A percentile compares a stretch with the other conserved stretches of the same genome.
Evolutionary conservation across 2,329 filamentous ascomycete genomes (phyloP).

Genomic region (Exophiala alcalophila): DNA sequence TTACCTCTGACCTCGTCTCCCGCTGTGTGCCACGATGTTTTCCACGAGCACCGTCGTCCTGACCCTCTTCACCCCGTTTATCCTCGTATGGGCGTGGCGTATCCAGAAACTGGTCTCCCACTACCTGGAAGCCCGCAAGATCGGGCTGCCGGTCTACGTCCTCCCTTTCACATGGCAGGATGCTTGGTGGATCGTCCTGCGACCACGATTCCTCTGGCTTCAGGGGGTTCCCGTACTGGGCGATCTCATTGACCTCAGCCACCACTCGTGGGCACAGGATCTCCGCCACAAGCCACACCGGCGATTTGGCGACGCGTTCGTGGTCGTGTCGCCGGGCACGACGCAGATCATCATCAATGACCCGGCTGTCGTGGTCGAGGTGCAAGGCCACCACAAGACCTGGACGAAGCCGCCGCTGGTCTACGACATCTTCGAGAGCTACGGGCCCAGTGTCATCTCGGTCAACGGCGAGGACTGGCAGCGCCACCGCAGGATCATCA

Average conservation of each 20-base stretch:
- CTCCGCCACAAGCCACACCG: conserved; percentile 10
- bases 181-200: conserved; percentile 13
- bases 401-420: conserved; percentile 18
- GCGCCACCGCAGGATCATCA: conserved; percentile 44
- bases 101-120: conserved; percentile 15
- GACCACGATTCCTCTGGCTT: conserved; percentile 7
- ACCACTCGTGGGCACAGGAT: conserved; percentile 18
- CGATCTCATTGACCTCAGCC: conserved; percentile 8
- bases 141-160: conserved; percentile 21
- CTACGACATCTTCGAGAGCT: conserved; percentile 24
- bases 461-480: conserved; percentile 38
- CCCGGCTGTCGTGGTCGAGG: conserved; percentile 9
- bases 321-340: conserved; percentile 11
- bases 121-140: conserved; percentile 19
- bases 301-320: conserved; percentile 17
- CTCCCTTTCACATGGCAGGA: conserved; percentile 22
- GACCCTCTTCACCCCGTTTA: conserved; percentile 3
- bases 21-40: conserved; percentile 3
- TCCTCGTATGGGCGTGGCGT: neutral
- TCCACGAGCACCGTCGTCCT: neutral
- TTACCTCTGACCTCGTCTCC: no score
- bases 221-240: conserved; percentile 8
- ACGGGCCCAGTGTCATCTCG: conserved; percentile 19
- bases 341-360: conserved; percentile 25
- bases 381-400: conserved; percentile 17